Evolutionary conservation across 2,329 filamentous ascomycete species (phyloP), one percentile per base, ranked within the genome.

Genomic region (Hymenoscyphus fraxineus): DNA sequence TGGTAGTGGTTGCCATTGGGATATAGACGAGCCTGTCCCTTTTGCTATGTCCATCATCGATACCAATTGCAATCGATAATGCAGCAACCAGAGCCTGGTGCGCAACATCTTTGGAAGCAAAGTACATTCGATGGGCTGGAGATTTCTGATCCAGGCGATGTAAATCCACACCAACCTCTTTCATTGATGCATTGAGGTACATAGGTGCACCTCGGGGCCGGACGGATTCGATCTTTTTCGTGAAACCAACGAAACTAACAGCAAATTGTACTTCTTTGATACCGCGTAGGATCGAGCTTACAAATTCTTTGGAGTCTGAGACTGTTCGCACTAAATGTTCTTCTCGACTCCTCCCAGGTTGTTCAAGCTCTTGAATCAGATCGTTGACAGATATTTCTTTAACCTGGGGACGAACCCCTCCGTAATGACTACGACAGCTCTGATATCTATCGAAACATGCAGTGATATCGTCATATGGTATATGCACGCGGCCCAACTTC

Each of bases 191-290:
- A 73, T 94, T 97, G 66, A 97, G 82, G 65, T 90, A 87, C 7
- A 97, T 84, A 3, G 92, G 88, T n/a, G 84, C 82, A 35, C 88
- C 86, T 2, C 83, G 82, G 2, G 88, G 83, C 67, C 88, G 86
- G 65, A 91, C 81, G 1, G 87, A 83, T 47, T 88, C 83, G 13
- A 97, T 83, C 71, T 88, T 88, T 76, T 93, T 95, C 27, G 92
- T 93, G 65, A 99, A 79, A 19, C 92, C 92, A 70, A 97, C 85
- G 76, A 94, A 95, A 77, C 94, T 94, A 74, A 98, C 86, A 0
- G 93, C 94, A 72, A 99, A 92, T 76, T 99, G 95, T 13, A 99
- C 90, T 76, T 99, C 95, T 75, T 97, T 96, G 69, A 99, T 92
- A 60, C 95, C 95, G 56, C 92, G 87, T 59, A 99, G 80, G 54